Evolutionary conservation across 2,329 filamentous ascomycete genomes (phyloP), one percentile per base, ranked within the genome.

Genomic region (Canariomyces notabilis): DNA sequence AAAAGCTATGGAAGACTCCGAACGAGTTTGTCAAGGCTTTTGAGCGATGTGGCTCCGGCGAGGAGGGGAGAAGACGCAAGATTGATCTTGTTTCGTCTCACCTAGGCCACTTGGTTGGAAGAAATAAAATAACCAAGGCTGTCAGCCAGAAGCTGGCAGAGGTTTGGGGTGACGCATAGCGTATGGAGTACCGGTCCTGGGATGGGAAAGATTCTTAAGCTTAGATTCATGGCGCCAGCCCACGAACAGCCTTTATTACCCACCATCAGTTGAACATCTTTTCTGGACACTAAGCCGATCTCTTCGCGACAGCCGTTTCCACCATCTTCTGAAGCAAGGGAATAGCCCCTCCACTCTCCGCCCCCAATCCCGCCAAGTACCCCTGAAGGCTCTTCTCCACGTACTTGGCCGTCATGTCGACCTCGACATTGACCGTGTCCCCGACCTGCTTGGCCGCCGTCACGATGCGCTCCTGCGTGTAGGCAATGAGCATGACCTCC

Each of bases 401-500:
- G 60, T 90, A 90, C 70, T 91, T 91, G 42, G 79, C 80, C 70
- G 83, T 76, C 72, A 95, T 88, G 64, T 96, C 90, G 44, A 95
- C 91, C 73, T 96, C 90, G 29, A 96, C 79, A 61, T 96, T 96
- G 51, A 95, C 87, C 40, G 82, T 78, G 5, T 95, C 88, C 2
- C 90, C 89, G 22, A 77, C 69, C 67, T 78, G 74, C 77, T 96
- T 96, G 42, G 72, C 73, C 2, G 87, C 87, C 53, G 89, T 82
- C 14, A 95, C 85, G 14, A 98, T 83, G 66, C 87, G 87, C 67
- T 91, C 88, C 71, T 97, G 93, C 9, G 93, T 96, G 67, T 98
- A 98, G 7, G 87, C 80, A 65, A 98, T 96, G 51, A 98, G 74
- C 93, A 98, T 98, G 40, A 98, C 85, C 76, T 97, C 93, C 79